Conservation (phyloP, 495 filamentous ascomycete genomes). For the Pyronema omphalodes region DNA sequence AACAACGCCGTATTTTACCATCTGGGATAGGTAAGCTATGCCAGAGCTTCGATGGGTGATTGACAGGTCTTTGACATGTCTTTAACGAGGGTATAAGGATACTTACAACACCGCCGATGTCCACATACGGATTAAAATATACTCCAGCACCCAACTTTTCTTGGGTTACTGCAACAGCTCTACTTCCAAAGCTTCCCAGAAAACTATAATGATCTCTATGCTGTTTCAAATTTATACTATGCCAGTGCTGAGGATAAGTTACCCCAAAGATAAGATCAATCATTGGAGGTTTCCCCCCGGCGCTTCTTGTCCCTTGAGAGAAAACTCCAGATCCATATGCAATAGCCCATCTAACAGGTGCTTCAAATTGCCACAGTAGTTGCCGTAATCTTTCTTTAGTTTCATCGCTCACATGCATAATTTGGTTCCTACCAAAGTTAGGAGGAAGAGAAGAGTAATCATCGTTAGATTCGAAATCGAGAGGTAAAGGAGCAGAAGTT, state of each 20-base stretch:
- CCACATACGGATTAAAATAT: conserved; percentile 93
- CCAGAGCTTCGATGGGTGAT: neutral
- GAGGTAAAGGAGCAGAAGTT: no score
- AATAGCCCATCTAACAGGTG: conserved; percentile 87
- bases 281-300: conserved; percentile 44
- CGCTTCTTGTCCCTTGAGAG: conserved; percentile 45
- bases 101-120: conserved; percentile 62
- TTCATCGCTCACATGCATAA: conserved; percentile 82
- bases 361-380: conserved; percentile 81
- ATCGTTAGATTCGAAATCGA: neutral
- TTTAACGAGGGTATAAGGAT: neutral
- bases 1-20: conserved; percentile 96
- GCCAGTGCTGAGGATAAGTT: conserved; percentile 90
- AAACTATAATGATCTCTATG: conserved; percentile 86
- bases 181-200: conserved; percentile 69
- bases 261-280: conserved; percentile 98
- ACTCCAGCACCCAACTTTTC: conserved; percentile 81
- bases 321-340: conserved; percentile 97
- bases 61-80: neutral
- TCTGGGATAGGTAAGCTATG: conserved; percentile 6
- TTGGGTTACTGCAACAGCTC: conserved; percentile 62
- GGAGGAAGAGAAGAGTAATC: neutral
- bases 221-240: conserved; percentile 70
- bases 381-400: conserved; percentile 79
- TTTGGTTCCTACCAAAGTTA: conserved; percentile 61